These are phyloP conservation scores for Hippophae tibetana DNA, from an alignment of 306 rosid species.

Conservation along the genomic window DNA sequence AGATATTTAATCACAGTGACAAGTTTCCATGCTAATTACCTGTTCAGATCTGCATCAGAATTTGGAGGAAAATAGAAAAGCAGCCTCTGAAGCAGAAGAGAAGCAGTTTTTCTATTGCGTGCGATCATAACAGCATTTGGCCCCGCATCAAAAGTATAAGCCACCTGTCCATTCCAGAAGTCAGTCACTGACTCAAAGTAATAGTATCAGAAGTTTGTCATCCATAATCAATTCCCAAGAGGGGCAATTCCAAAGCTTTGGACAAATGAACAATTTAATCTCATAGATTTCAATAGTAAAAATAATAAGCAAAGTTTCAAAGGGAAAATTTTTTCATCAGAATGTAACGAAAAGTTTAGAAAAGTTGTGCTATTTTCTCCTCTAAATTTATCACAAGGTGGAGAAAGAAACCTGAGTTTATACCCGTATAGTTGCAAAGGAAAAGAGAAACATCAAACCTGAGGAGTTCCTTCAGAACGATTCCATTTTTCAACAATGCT, in stretches of 20 bases:
- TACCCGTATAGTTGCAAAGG: too few relatives aligned
- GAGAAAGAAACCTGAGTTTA: too few relatives aligned
- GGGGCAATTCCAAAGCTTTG: too few relatives aligned
- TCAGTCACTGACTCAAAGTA: not conserved
- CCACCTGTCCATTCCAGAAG: slow-evolving; percentile 49
- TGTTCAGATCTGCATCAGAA: slow-evolving; percentile 55
- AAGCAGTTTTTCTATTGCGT: slow-evolving; percentile 68
- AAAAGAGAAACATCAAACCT: slow-evolving; percentile 36
- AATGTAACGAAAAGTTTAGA: too few relatives aligned
- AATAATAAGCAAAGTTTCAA: too few relatives aligned
- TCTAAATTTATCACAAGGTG: too few relatives aligned
- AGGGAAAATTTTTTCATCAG: too few relatives aligned
- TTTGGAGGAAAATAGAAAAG: slow-evolving; percentile 87
- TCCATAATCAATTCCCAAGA: not conserved
- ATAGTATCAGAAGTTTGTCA: not conserved
- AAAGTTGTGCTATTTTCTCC: too few relatives aligned
- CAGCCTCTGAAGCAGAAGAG: slow-evolving; percentile 72
- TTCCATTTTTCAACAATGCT: slow-evolving; percentile 88
- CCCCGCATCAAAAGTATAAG: slow-evolving; percentile 98
- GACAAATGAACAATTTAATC: too few relatives aligned
- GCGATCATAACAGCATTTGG: slow-evolving; percentile 92
- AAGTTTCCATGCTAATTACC: slow-evolving; percentile 30
- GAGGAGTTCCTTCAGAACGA: slow-evolving; percentile 75
- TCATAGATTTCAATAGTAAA: too few relatives aligned
- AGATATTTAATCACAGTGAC: not conserved